Evolutionary conservation across 352 stramenopile genomes (phyloP).

Genomic region (Phytopythium kandeliae): DNA sequence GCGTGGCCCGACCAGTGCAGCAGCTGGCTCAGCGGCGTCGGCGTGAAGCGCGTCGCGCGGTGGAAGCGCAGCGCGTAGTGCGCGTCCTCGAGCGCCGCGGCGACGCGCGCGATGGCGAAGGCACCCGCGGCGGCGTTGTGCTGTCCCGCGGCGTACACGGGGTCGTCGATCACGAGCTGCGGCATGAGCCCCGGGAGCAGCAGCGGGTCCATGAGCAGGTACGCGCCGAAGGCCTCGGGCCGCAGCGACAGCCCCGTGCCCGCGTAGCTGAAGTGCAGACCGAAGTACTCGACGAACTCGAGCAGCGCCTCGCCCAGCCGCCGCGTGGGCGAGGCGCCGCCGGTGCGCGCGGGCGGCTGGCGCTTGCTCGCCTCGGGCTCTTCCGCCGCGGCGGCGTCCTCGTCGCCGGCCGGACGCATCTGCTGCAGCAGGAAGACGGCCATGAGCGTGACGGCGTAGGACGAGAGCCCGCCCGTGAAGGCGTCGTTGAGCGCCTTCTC

Average conservation of each 20-base stretch:
- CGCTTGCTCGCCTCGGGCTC: too few relatives aligned
- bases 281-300: slow-evolving; percentile 89
- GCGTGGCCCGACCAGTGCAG: slow-evolving; percentile 71
- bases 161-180: slow-evolving; percentile 81
- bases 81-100: slow-evolving; percentile 74
- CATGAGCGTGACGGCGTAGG: slow-evolving; percentile 84
- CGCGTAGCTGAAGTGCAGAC: slow-evolving; percentile 74
- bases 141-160: slow-evolving; percentile 66
- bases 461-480: slow-evolving; percentile 86
- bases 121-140: slow-evolving; percentile 74
- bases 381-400: background rate
- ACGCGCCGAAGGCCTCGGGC: slow-evolving; percentile 70
- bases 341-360: too few relatives aligned
- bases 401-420: slow-evolving; percentile 9
- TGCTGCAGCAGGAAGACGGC: slow-evolving; percentile 77
- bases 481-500: slow-evolving; percentile 88
- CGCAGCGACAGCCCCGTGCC: slow-evolving; percentile 80
- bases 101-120: slow-evolving; percentile 73
- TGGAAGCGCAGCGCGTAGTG: slow-evolving; percentile 79
- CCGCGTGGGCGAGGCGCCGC: too few relatives aligned
- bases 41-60: slow-evolving; percentile 64
- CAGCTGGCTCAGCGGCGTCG: slow-evolving; percentile 71
- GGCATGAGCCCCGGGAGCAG: slow-evolving; percentile 42
- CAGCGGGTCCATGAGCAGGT: slow-evolving; percentile 45
- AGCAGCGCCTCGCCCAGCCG: slow-evolving; percentile 65